A percentile compares a stretch with the other conserved stretches of the same genome.
Conservation (phyloP, 495 filamentous ascomycete species). For the Mytilinidion resinicola region DNA sequence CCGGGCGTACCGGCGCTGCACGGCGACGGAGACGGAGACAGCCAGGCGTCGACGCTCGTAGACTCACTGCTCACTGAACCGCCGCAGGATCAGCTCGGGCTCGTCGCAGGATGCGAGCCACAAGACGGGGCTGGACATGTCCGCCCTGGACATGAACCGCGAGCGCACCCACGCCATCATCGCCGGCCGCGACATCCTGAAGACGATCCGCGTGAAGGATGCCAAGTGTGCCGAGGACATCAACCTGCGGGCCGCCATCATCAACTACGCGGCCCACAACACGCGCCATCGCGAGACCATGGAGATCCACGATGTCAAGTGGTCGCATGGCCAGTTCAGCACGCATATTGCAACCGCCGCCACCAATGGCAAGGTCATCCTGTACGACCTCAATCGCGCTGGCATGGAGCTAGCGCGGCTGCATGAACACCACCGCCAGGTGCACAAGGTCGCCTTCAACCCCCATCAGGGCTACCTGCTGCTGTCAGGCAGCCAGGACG, state of each 20-base stretch:
- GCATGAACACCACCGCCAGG: conserved; percentile 84
- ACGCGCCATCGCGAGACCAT: conserved; percentile 61
- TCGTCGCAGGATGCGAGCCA: conserved; percentile 69
- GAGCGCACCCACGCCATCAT: conserved; percentile 70
- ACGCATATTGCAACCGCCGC: conserved; percentile 76
- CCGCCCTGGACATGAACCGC: conserved; percentile 71
- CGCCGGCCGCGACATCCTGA: conserved; percentile 76
- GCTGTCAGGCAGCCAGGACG: conserved; percentile 88
- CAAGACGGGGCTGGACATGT: conserved; percentile 64
- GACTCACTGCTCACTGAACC: conserved; percentile 8
- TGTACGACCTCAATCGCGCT: conserved; percentile 73
- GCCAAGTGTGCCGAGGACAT: conserved; percentile 65
- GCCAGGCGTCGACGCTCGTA: no score
- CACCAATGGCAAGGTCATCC: conserved; percentile 76
- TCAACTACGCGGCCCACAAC: conserved; percentile 60
- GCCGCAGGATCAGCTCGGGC: conserved; percentile 43
- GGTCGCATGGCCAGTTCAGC: conserved; percentile 62
- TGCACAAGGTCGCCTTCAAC: conserved; percentile 87
- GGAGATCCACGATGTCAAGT: conserved; percentile 77
- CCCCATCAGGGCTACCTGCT: conserved; percentile 70
- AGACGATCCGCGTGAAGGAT: conserved; percentile 68
- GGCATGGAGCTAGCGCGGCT: conserved; percentile 69
- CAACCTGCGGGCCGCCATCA: conserved; percentile 73
- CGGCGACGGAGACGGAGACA: background rate
- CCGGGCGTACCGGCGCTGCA: no score